These are phyloP conservation scores for Panaeolus cyanescens DNA, from an alignment of 768 basidiomycete genomes.

Conservation along the genomic window DNA sequence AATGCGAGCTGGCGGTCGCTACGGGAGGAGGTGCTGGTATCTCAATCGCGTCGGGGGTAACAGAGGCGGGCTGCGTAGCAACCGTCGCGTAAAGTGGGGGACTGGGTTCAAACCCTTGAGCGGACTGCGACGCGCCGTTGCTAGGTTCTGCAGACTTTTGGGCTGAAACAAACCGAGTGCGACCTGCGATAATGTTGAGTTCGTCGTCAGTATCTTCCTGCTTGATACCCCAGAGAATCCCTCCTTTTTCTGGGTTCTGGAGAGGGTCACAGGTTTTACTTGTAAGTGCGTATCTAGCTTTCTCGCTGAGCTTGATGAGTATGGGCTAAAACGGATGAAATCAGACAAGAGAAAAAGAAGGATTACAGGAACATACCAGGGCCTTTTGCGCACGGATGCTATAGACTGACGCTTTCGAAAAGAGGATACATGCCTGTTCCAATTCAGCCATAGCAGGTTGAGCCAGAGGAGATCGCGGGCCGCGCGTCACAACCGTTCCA, in stretches of 20 bases:
- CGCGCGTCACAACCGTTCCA: constrained; percentile 76
- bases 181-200: constrained; percentile 68
- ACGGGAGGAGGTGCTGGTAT: not conserved
- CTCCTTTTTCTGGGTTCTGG: constrained; percentile 31
- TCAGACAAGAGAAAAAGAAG: not conserved
- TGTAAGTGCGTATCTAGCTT: constrained; percentile 60
- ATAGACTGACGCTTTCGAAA: constrained; percentile 57
- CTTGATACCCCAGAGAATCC: constrained; percentile 53
- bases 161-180: constrained; percentile 60
- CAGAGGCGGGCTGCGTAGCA: constrained; percentile 1
- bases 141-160: constrained; percentile 29
- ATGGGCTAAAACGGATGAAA: constrained; percentile 47
- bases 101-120: constrained; percentile 13
- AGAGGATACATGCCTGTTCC: constrained; percentile 67
- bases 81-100: constrained; percentile 11
- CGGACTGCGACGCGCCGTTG: constrained; percentile 12
- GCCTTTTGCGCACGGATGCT: constrained; percentile 68
- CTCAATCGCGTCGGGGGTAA: not conserved
- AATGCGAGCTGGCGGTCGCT: not conserved
- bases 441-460: constrained; percentile 68
- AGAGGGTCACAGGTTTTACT: constrained; percentile 39
- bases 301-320: constrained; percentile 60
- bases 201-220: constrained; percentile 63
- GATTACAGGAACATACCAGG: constrained; percentile 42
- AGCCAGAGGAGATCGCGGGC: constrained; percentile 70